phyloP scores from a whole-genome alignment of 2,329 filamentous ascomycete genomes.

The Colletotrichum neosansevieriae region DNA sequence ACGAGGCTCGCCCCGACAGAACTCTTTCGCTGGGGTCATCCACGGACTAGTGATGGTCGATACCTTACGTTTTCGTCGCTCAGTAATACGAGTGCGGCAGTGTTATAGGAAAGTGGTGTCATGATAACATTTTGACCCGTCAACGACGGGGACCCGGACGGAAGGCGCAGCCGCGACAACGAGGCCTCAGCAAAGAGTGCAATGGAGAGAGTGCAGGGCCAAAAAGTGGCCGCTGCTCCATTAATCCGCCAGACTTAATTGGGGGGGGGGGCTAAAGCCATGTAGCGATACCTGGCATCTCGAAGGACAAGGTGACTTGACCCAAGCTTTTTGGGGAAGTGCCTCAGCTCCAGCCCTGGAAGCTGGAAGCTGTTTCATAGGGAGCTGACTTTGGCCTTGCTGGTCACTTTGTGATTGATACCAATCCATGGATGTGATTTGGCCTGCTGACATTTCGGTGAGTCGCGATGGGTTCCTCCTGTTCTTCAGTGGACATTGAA shows the following conservation, averaged over 20 bases:
- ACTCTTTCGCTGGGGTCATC: constrained; percentile 2
- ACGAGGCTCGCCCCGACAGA: constrained; percentile 10
- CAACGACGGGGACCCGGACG: constrained; percentile 30
- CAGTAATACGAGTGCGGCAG: constrained; percentile 21
- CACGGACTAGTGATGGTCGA: constrained; percentile 3
- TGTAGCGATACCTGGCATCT: constrained; percentile 26
- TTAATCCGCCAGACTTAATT: constrained; percentile 31
- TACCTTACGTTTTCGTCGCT: constrained; percentile 18
- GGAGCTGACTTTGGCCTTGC: constrained; percentile 20
- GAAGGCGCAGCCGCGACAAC: constrained; percentile 24
- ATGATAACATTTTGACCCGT: constrained; percentile 26
- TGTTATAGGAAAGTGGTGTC: constrained; percentile 30
- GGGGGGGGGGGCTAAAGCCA: background rate
- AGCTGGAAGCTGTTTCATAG: constrained; percentile 7
- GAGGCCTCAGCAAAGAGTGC: constrained; percentile 15
- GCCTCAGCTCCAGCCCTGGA: constrained; percentile 21
- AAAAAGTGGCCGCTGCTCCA: constrained; percentile 32
- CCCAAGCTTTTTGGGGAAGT: constrained; percentile 28
- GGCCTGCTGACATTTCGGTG: constrained; percentile 28
- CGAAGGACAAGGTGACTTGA: constrained; percentile 9
- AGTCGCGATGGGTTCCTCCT: constrained; percentile 15
- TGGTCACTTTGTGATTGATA: constrained; percentile 3
- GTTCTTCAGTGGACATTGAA: constrained; percentile 25
- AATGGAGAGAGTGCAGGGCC: constrained; percentile 31
- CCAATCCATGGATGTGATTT: background rate